Evolutionary conservation across 1,139 yeast species (phyloP), one percentile per base, ranked within the genome.

Genomic region (Scheffersomyces illinoinensis): DNA sequence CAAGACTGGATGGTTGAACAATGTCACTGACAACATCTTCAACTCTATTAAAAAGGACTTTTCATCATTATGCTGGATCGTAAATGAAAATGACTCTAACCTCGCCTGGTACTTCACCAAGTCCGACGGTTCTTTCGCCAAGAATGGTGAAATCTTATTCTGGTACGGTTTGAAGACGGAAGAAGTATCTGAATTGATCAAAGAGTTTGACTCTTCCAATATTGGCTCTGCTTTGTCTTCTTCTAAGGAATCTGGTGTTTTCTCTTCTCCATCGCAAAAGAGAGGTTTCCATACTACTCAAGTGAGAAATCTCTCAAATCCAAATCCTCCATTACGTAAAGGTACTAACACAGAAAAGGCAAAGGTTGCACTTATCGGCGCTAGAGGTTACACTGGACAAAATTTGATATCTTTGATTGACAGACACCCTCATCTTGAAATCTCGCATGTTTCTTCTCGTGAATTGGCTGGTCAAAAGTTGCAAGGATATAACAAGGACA

Each of bases 351-450:
- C 82, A 53, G 74, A 79, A 56, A 85, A 85, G 76, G 79, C 91
- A 50, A 87, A 86, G 61, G 93, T 96, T 55, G 99, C 98, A 1
- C 84, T 95, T 67, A 93, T 95, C 71, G 99, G 99, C 68, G 99
- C 99, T 51, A 89, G 99, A 78, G 99, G 99, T 50, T 92, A 86
- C 77, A 93, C 98, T 43, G 99, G 99, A 47, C 97, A 91, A 77
- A 95, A 95, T 68, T 84, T 95, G 74, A 92, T 95, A 66, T 85
- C 89, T 55, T 82, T 95, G 78, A 90, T 95, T 65, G 92, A 95
- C 75, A 79, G 83, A 58, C 99, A 95, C 76, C 97, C 97, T 55
- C 86, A 85, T 73, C 82, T 95, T 64, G 98, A 93, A 70, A 80
- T 95, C 57, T 85, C 96, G 5, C 97, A 93, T 71, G 98, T 95